These are phyloP conservation scores for Kodamaea kaohsiungensis DNA, from an alignment of 805 yeast species.

Conservation along the genomic window DNA sequence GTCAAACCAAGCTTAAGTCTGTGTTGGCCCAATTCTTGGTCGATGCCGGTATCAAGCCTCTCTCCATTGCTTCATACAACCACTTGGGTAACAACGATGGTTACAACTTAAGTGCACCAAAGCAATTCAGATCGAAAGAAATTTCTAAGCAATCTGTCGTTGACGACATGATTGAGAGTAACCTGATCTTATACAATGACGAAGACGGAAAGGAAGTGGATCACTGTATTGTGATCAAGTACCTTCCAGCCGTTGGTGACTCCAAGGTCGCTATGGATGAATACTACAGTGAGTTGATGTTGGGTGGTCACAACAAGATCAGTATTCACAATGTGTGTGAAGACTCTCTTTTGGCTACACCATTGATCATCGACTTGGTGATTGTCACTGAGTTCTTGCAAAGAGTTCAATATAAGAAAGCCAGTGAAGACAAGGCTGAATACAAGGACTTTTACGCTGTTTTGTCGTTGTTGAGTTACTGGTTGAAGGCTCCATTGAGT, in stretches of 20 bases:
- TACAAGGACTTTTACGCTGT: constrained; percentile 79
- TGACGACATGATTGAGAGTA: constrained; percentile 90
- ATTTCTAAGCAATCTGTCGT: constrained; percentile 91
- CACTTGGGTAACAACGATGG: constrained; percentile 98
- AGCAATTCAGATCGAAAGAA: constrained; percentile 94
- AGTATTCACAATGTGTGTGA: constrained; percentile 95
- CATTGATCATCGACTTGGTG: constrained; percentile 87
- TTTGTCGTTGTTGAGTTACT: constrained; percentile 82
- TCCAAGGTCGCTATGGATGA: constrained; percentile 98
- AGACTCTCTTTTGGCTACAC: constrained; percentile 92
- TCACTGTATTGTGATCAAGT: constrained; percentile 94
- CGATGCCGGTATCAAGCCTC: constrained; percentile 95
- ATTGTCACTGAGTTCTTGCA: constrained; percentile 88
- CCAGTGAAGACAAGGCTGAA: constrained; percentile 42
- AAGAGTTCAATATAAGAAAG: constrained; percentile 76
- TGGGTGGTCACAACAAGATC: constrained; percentile 95
- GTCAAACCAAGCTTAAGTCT: constrained; percentile 95
- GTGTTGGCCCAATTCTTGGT: constrained; percentile 94
- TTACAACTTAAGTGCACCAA: constrained; percentile 84
- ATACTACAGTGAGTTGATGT: constrained; percentile 93
- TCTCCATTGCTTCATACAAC: constrained; percentile 92
- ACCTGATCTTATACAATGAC: constrained; percentile 79
- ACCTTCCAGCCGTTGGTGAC: constrained; percentile 92
- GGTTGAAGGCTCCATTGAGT: constrained; percentile 96
- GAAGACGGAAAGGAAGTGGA: constrained; percentile 78